phyloP scores from a whole-genome alignment of 192 early-diverging fungal genomes.

The Coemansia sp. region DNA sequence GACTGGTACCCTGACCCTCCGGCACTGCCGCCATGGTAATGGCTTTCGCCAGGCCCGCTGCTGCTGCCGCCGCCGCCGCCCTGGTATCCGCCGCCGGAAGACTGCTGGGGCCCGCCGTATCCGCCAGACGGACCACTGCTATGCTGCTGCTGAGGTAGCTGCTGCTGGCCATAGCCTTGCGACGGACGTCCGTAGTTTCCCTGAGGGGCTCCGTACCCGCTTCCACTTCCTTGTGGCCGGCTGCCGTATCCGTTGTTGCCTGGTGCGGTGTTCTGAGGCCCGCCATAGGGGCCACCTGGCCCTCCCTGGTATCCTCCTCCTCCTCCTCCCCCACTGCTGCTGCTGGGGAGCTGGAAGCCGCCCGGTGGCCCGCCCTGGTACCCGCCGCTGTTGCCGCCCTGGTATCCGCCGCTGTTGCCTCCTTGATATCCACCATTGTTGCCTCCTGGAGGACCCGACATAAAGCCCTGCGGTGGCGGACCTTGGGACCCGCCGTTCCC shows the following conservation, averaged over 20 bases:
- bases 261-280: too few relatives aligned
- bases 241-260: background rate
- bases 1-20: background rate
- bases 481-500: background rate
- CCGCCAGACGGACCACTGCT: background rate
- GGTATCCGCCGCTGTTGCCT: background rate
- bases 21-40: slow-evolving; percentile 7
- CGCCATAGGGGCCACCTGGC: too few relatives aligned
- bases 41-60: slow-evolving; percentile 13
- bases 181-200: background rate
- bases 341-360: background rate
- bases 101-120: background rate
- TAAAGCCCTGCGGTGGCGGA: background rate
- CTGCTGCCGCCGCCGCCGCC: background rate
- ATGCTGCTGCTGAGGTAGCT: background rate
- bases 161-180: background rate
- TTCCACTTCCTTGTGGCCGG: background rate
- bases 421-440: background rate
- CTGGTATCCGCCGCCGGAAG: background rate
- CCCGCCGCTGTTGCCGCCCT: background rate
- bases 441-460: background rate
- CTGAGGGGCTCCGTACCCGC: background rate
- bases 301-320: too few relatives aligned
- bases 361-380: slow-evolving; percentile 1
- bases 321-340: too few relatives aligned